A percentile compares a stretch with the other conserved stretches of the same genome.
Evolutionary conservation across 1,139 yeast species (phyloP).

Genomic region (Lodderomyces beijingensis): DNA sequence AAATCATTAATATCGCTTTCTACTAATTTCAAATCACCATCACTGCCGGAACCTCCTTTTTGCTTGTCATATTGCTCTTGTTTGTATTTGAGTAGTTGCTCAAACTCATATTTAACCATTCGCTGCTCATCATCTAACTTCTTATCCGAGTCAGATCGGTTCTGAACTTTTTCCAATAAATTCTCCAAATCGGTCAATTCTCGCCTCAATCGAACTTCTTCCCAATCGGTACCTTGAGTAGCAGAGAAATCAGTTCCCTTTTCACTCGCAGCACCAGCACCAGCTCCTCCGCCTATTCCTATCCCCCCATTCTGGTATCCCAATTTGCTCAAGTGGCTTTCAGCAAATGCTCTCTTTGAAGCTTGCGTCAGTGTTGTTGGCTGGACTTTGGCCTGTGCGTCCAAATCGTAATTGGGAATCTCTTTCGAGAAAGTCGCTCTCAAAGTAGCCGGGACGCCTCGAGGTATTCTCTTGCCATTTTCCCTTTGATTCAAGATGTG

Average conservation of each 20-base stretch:
- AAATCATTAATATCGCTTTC: slow-evolving; percentile 60
- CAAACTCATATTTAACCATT: slow-evolving; percentile 63
- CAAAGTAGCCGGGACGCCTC: slow-evolving; percentile 90
- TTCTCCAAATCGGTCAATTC: slow-evolving; percentile 72
- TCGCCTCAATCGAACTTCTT: slow-evolving; percentile 76
- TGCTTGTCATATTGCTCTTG: slow-evolving; percentile 27
- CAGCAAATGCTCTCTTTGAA: slow-evolving; percentile 31
- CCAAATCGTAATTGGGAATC: slow-evolving; percentile 70
- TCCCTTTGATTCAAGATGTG: slow-evolving; percentile 90
- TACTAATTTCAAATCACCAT: slow-evolving; percentile 37
- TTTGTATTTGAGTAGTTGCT: slow-evolving; percentile 74
- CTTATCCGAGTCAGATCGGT: slow-evolving; percentile 33
- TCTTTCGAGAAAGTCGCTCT: slow-evolving; percentile 90
- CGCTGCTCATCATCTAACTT: slow-evolving; percentile 28
- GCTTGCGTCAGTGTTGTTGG: slow-evolving; percentile 22
- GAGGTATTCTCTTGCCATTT: slow-evolving; percentile 81
- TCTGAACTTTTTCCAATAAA: slow-evolving; percentile 56
- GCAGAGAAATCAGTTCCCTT: slow-evolving; percentile 73
- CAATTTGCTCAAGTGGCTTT: slow-evolving; percentile 35
- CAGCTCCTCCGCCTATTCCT: not conserved
- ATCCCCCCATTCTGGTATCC: slow-evolving; percentile 33
- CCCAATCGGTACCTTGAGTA: slow-evolving; percentile 80
- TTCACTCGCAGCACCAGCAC: slow-evolving; percentile 45
- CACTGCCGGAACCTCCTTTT: slow-evolving; percentile 7
- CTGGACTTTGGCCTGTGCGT: slow-evolving; percentile 29